Conservation (phyloP, 139 green algal genomes). For the Chlorella sp. region DNA sequence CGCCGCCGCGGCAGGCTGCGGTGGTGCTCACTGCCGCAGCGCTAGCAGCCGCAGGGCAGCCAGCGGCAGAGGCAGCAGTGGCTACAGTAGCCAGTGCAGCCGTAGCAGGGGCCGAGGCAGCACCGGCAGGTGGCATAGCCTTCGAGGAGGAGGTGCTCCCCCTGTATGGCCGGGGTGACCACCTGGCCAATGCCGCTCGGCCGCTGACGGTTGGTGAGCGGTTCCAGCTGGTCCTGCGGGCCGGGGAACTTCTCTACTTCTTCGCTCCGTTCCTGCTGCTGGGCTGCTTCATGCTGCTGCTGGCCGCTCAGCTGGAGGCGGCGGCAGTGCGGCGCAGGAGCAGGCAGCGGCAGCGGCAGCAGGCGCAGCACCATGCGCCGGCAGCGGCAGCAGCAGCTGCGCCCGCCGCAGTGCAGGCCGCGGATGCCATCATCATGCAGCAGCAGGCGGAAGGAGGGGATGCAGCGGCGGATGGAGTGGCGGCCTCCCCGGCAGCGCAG, state of each 20-base stretch:
- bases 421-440: not conserved
- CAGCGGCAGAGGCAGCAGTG: not conserved
- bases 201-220: slow-evolving; percentile 27
- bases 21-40: not conserved
- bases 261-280: slow-evolving; percentile 76
- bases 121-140: not conserved
- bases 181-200: slow-evolving; percentile 27
- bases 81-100: not conserved
- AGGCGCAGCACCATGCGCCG: not conserved
- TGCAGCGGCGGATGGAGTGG: not conserved
- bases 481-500: not conserved
- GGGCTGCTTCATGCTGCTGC: slow-evolving; percentile 61
- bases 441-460: not conserved
- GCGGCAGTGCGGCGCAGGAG: not conserved
- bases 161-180: slow-evolving; percentile 70
- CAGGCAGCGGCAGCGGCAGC: not conserved
- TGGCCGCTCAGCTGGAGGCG: slow-evolving; percentile 33
- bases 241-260: slow-evolving; percentile 56
- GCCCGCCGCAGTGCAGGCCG: not conserved
- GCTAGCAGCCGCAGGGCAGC: not conserved
- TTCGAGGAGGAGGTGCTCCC: slow-evolving; percentile 36
- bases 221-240: slow-evolving; percentile 46
- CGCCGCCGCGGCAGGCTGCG: not conserved
- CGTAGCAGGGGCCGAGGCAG: not conserved
- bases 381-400: slow-evolving; percentile 10